Base-by-base conservation (phyloP, 345 rosid genomes). In the rapeseed (Brassica napus) region DNA sequence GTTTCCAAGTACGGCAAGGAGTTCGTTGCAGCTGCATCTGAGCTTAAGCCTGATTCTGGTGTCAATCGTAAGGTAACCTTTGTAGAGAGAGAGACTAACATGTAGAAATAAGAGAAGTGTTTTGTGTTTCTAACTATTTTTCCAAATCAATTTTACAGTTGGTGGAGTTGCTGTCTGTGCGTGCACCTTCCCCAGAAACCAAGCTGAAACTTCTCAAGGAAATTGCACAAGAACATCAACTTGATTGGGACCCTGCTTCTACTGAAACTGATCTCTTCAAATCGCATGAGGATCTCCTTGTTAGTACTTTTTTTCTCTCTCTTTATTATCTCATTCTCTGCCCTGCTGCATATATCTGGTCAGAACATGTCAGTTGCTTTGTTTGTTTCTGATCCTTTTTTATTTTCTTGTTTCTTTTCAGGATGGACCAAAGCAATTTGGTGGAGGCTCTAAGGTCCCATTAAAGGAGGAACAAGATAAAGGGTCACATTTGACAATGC, bases 11-110 rank as follows among this genome's bases (percentile, higher is more conserved):
- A 95, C 37, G 98, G 99, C 14, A 93, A 83, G 74, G 98, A 95
- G 78, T 95, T 95, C 76, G 89, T 91, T 49, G 80, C 96, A 47
- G 98, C 98, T 81, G 97, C 98, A 66, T 82, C 91, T 79, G 99
- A 93, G 83, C 93, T 95, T 75, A 88, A 86, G 89, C 98, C 98
- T 3, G 91, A 93, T 71, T 93, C 94, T 81, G 98, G 99, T 71
- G 99, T 95, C 68, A 95, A 93, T 81, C 97, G 98, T 69, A 93
- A 93, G 99, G 99, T 95, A 26, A 6, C 26, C 26, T 47, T 5
- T 28, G 44, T 64, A 35, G 44, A 71, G 15, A 8, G 69, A 24
- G 14, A 71, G 15, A 8, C 28, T 10, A 32, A 31, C 28, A 34
- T 63, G 18, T 52, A 35, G 61, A 15, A 14, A 28, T 54, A 42